These are phyloP conservation scores for Penicillium vulpinum DNA, from an alignment of 2,329 filamentous ascomycete genomes.

Conservation along the genomic window DNA sequence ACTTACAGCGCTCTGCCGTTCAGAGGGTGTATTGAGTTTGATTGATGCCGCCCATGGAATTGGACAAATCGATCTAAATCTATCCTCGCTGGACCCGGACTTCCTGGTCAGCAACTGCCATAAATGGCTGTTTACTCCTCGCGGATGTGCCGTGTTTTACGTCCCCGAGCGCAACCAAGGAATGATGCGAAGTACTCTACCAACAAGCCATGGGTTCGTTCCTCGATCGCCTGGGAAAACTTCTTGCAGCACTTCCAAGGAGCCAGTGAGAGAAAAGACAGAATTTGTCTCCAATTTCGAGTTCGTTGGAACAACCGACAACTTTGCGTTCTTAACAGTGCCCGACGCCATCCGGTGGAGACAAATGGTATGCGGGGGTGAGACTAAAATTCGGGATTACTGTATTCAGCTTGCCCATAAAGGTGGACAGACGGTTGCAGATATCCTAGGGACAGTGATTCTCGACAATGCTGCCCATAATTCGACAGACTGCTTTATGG, in stretches of 20 bases:
- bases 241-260: not conserved
- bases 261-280: slow-evolving; percentile 43
- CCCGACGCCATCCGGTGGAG: slow-evolving; percentile 70
- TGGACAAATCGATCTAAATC: slow-evolving; percentile 70
- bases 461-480: slow-evolving; percentile 52
- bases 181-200: slow-evolving; percentile 68
- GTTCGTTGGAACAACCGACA: slow-evolving; percentile 71
- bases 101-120: slow-evolving; percentile 81
- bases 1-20: slow-evolving; percentile 61
- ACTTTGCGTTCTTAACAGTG: slow-evolving; percentile 65
- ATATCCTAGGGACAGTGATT: slow-evolving; percentile 64
- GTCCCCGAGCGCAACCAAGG: slow-evolving; percentile 71
- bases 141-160: slow-evolving; percentile 75
- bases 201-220: slow-evolving; percentile 72
- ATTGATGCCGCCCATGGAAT: slow-evolving; percentile 79
- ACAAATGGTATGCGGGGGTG: slow-evolving; percentile 64
- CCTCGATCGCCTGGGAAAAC: slow-evolving; percentile 33
- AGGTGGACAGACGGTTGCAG: slow-evolving; percentile 60
- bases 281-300: slow-evolving; percentile 67
- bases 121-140: slow-evolving; percentile 78
- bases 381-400: slow-evolving; percentile 64
- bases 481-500: slow-evolving; percentile 57
- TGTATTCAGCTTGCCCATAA: slow-evolving; percentile 59
- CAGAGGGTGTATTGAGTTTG: slow-evolving; percentile 65
- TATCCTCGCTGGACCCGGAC: slow-evolving; percentile 67